These are phyloP conservation scores for Cadophora gregata DNA, from an alignment of 2,329 filamentous ascomycete species.

Conservation along the genomic window DNA sequence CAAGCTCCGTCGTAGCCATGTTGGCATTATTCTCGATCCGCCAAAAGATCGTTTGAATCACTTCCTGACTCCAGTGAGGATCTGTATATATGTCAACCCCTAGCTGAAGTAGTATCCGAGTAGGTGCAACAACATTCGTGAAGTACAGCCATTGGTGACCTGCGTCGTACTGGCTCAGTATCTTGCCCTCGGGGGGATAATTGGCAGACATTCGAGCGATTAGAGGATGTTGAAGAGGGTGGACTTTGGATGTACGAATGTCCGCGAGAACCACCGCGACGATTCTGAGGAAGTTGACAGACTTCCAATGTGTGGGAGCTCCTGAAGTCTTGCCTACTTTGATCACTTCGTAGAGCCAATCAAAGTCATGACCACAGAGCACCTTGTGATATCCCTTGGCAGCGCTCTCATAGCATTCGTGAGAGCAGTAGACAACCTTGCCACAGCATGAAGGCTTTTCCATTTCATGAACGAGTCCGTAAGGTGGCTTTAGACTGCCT, in stretches of 20 bases:
- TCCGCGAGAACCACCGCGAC: slow-evolving; percentile 36
- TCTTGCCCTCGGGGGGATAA: slow-evolving; percentile 26
- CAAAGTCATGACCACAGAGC: slow-evolving; percentile 36
- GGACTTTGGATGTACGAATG: neutral
- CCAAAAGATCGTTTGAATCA: slow-evolving; percentile 41
- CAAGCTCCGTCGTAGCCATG: slow-evolving; percentile 25
- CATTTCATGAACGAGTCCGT: slow-evolving; percentile 23
- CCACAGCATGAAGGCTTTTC: slow-evolving; percentile 33
- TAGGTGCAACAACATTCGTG: slow-evolving; percentile 38
- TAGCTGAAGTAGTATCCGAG: slow-evolving; percentile 34
- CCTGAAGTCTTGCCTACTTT: neutral
- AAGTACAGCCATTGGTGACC: slow-evolving; percentile 34
- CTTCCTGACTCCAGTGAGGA: slow-evolving; percentile 32
- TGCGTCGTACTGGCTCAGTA: slow-evolving; percentile 4
- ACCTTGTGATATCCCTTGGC: slow-evolving; percentile 36
- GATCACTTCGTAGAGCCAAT: slow-evolving; percentile 33
- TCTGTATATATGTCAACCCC: slow-evolving; percentile 38
- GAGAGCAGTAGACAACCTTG: slow-evolving; percentile 36
- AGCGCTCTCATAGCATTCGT: slow-evolving; percentile 32
- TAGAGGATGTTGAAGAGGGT: slow-evolving; percentile 38
- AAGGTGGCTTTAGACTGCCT: slow-evolving; percentile 29
- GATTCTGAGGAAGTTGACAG: slow-evolving; percentile 36
- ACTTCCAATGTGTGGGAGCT: slow-evolving; percentile 25
- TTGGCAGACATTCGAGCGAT: slow-evolving; percentile 38
- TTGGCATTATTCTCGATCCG: slow-evolving; percentile 41